Conservation (phyloP, 1,139 yeast species). For the Lodderomyces oxycetoniae region DNA sequence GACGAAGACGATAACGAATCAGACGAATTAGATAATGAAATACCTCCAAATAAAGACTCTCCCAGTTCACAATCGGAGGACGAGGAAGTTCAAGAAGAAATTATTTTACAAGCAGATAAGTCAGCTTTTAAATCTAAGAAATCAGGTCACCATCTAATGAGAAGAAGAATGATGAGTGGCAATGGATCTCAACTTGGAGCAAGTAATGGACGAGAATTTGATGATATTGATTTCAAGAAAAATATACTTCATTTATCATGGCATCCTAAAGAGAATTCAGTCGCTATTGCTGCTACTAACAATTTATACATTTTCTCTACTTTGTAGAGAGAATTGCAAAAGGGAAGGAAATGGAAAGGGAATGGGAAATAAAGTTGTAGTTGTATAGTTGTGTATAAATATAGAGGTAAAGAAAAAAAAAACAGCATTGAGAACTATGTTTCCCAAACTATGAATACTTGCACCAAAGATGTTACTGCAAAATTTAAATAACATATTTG, state of each 20-base stretch:
- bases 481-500: no score
- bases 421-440: no score
- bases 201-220: conserved; percentile 49
- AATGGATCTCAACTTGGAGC: conserved; percentile 28
- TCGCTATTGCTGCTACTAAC: conserved; percentile 98
- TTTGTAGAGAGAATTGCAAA: conserved; percentile 27
- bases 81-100: conserved; percentile 56
- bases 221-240: conserved; percentile 89
- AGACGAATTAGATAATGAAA: conserved; percentile 36
- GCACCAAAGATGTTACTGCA: no score
- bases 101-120: conserved; percentile 94
- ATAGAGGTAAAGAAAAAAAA: no score
- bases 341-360: background rate
- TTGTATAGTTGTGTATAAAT: no score
- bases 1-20: conserved; percentile 31
- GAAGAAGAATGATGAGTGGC: conserved; percentile 46
- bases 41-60: conserved; percentile 34
- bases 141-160: conserved; percentile 31
- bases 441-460: no score
- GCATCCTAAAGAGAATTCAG: conserved; percentile 96
- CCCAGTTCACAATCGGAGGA: conserved; percentile 32
- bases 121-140: conserved; percentile 88
- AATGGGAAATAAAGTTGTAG: no score
- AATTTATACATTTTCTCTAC: conserved; percentile 79
- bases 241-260: conserved; percentile 93